These are phyloP conservation scores for Pelargonium fulgidum DNA, from an alignment of 441 rosid genomes.

Conservation along the genomic window DNA sequence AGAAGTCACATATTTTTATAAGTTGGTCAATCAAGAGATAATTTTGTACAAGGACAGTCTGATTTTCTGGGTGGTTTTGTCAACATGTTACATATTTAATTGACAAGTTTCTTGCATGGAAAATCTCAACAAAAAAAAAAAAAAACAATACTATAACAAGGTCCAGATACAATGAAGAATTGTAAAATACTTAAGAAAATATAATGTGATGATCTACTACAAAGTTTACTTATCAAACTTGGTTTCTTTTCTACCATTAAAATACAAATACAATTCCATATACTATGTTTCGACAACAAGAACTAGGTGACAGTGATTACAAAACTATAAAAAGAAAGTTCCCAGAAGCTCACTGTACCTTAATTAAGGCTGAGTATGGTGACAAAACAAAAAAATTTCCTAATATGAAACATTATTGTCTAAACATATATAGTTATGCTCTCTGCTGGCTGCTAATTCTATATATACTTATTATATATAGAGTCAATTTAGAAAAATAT, in stretches of 20 bases:
- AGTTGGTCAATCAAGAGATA: background rate
- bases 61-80: background rate
- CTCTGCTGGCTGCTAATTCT: no score
- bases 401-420: no score
- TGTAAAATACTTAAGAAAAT: no score
- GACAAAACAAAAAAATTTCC: no score
- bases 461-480: no score
- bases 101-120: slow-evolving; percentile 14
- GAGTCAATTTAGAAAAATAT: no score
- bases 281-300: background rate
- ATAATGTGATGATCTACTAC: no score
- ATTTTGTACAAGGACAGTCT: background rate
- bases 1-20: background rate
- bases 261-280: background rate
- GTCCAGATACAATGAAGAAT: background rate
- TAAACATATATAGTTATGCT: no score
- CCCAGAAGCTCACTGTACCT: background rate
- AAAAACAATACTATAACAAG: background rate
- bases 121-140: background rate
- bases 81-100: slow-evolving; percentile 13
- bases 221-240: slow-evolving; percentile 26
- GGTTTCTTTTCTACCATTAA: slow-evolving; percentile 10
- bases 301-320: background rate
- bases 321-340: background rate
- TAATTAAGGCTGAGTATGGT: no score